phyloP scores from a whole-genome alignment of 208 protist genomes.

The Acanthamoeba culbertsoni region DNA sequence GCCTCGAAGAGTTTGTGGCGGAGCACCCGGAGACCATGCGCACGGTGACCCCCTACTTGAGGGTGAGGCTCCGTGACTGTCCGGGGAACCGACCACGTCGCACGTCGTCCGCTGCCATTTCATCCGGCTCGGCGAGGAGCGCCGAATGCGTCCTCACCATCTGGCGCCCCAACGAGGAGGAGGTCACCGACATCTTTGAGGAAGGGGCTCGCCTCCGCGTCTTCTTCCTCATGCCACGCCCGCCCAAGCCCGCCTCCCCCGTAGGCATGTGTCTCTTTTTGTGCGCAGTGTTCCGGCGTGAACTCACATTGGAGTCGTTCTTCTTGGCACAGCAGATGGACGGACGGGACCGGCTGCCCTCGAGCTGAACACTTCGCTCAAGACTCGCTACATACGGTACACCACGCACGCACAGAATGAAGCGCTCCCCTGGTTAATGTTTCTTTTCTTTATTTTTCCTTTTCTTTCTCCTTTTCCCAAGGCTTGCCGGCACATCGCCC shows the following conservation, averaged over 20 bases:
- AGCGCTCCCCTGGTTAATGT: not conserved
- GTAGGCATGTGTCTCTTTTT: not conserved
- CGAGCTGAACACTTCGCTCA: not conserved
- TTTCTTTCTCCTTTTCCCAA: not conserved
- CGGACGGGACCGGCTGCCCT: no score
- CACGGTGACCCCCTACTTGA: not conserved
- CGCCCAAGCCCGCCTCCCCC: not conserved
- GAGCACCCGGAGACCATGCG: not conserved
- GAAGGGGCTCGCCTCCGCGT: not conserved
- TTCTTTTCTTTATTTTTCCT: not conserved
- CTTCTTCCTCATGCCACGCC: not conserved
- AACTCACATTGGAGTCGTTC: not conserved
- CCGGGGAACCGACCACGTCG: not conserved
- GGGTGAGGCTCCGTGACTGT: not conserved
- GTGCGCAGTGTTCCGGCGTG: not conserved
- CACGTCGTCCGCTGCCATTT: not conserved
- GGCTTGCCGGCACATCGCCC: not conserved
- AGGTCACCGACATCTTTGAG: not conserved
- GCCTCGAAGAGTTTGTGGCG: not conserved
- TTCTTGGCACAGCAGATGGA: not conserved
- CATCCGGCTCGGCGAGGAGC: not conserved
- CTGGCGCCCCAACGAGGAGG: slow-evolving; percentile 6
- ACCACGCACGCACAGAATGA: no score
- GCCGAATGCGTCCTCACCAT: not conserved
- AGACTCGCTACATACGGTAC: not conserved